Conservation (phyloP, 177 flowering plant species). For the Tripterygium wilfordii region DNA sequence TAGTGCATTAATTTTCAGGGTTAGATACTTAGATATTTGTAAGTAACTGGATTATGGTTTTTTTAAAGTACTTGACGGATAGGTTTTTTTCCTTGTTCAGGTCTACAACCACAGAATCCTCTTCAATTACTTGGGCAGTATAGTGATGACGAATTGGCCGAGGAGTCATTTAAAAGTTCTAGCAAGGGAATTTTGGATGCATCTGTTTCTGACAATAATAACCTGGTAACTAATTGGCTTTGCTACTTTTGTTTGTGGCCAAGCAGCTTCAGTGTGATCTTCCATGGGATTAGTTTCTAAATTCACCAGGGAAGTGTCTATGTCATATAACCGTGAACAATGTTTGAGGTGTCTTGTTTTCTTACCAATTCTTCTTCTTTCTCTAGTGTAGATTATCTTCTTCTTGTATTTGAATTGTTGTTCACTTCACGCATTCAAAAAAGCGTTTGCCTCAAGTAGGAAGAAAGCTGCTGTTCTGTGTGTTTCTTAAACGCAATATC, state of each 20-base stretch:
- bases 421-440: too few relatives aligned
- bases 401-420: too few relatives aligned
- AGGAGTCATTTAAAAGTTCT: constrained; percentile 27
- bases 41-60: constrained; percentile 1
- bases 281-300: neutral
- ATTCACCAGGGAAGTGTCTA: too few relatives aligned
- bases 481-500: too few relatives aligned
- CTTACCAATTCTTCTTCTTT: too few relatives aligned
- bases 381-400: too few relatives aligned
- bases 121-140: constrained; percentile 84
- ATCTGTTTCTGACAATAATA: constrained; percentile 20
- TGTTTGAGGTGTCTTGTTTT: too few relatives aligned
- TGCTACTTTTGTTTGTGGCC: neutral
- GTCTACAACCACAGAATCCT: constrained; percentile 62
- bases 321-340: too few relatives aligned
- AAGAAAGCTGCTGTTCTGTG: neutral
- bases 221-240: constrained; percentile 35
- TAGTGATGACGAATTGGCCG: constrained; percentile 80
- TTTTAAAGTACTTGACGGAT: constrained; percentile 27
- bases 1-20: constrained; percentile 2
- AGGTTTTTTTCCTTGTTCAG: constrained; percentile 33
- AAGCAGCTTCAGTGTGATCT: neutral
- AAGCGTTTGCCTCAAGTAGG: too few relatives aligned
- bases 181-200: constrained; percentile 12
- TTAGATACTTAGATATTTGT: neutral